These are phyloP conservation scores for Mucor irregularis DNA, from an alignment of 371 early-diverging fungal genomes.

Conservation along the genomic window DNA sequence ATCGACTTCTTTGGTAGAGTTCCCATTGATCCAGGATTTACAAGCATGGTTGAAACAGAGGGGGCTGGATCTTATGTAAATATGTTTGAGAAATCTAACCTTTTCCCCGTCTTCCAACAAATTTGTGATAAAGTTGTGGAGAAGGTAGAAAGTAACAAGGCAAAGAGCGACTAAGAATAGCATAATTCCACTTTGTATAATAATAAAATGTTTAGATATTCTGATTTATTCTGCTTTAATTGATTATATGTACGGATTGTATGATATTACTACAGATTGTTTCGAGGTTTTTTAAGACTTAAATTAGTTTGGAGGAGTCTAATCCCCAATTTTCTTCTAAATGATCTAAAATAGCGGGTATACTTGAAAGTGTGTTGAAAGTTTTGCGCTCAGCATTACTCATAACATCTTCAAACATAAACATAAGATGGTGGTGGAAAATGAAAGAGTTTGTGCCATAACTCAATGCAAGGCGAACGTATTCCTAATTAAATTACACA, in stretches of 20 bases:
- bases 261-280: too few relatives aligned
- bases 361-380: slow-evolving; percentile 82
- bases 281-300: too few relatives aligned
- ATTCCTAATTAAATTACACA: slow-evolving; percentile 47
- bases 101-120: slow-evolving; percentile 62
- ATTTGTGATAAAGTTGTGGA: slow-evolving; percentile 54
- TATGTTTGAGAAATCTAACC: slow-evolving; percentile 58
- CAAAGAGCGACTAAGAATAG: neutral
- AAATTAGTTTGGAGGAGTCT: slow-evolving; percentile 33
- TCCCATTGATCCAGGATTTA: slow-evolving; percentile 84
- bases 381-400: slow-evolving; percentile 81
- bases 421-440: slow-evolving; percentile 94
- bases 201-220: too few relatives aligned
- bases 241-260: too few relatives aligned
- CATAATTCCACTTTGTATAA: neutral
- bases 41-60: slow-evolving; percentile 65
- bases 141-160: slow-evolving; percentile 16
- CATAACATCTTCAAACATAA: slow-evolving; percentile 90
- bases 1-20: slow-evolving; percentile 82
- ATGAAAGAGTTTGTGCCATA: slow-evolving; percentile 87
- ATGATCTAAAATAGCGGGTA: slow-evolving; percentile 84
- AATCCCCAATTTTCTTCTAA: slow-evolving; percentile 76
- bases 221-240: too few relatives aligned
- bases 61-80: slow-evolving; percentile 52
- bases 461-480: slow-evolving; percentile 71